A percentile compares a stretch with the other conserved stretches of the same genome.
Conservation (phyloP, 306 rosid species). For the Trichosanthes cucumerina region DNA sequence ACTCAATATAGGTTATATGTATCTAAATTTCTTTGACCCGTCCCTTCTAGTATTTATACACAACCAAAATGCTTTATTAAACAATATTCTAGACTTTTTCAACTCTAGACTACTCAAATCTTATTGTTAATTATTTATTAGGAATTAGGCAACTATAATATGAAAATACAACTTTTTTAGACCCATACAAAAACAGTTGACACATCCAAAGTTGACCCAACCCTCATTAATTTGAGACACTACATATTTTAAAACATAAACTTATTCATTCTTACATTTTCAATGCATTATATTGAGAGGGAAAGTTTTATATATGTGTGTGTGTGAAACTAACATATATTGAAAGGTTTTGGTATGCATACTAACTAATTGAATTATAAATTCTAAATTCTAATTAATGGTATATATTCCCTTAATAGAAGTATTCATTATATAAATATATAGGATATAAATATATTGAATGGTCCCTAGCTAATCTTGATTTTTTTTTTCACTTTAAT, state of each 20-base stretch:
- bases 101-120: not conserved
- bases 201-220: conserved; percentile 5
- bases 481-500: too few relatives aligned
- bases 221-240: not conserved
- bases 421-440: not conserved
- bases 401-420: not conserved
- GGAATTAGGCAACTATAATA: too few relatives aligned
- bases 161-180: not conserved
- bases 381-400: not conserved
- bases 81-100: too few relatives aligned
- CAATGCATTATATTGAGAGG: not conserved
- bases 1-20: too few relatives aligned
- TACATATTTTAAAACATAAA: not conserved
- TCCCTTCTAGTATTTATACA: too few relatives aligned
- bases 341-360: not conserved
- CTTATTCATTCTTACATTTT: not conserved
- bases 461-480: too few relatives aligned
- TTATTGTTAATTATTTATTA: not conserved
- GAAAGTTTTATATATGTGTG: not conserved
- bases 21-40: too few relatives aligned
- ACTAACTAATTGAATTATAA: not conserved
- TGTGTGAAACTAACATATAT: not conserved
- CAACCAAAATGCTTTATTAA: too few relatives aligned
- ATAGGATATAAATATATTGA: too few relatives aligned
- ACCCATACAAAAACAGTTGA: not conserved